Percentiles rank a stretch among this genome's conserved stretches.
Conservation (phyloP, 1,139 yeast species). For the Debaryomyces udenii region DNA sequence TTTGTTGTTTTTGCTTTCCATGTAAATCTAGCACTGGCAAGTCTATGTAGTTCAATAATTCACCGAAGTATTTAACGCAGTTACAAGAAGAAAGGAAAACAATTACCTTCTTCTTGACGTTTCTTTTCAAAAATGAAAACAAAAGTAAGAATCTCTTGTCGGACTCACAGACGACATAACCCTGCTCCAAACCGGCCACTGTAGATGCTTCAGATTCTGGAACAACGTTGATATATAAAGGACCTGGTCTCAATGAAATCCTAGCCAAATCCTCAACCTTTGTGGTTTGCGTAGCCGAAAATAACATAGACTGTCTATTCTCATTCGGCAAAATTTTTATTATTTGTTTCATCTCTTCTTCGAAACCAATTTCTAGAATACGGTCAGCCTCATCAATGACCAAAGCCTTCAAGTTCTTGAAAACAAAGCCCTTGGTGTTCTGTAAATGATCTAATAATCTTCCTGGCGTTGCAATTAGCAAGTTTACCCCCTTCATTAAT, state of each 20-base stretch:
- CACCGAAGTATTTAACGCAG: conserved; percentile 95
- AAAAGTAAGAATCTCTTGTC: conserved; percentile 89
- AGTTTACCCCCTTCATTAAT: conserved; percentile 87
- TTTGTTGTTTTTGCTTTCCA: conserved; percentile 98
- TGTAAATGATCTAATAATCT: conserved; percentile 94
- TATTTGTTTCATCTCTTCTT: conserved; percentile 97
- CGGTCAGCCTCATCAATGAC: conserved; percentile 97
- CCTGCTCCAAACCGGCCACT: conserved; percentile 96
- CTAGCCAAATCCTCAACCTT: conserved; percentile 98
- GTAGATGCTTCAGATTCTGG: conserved; percentile 83
- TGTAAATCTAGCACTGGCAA: conserved; percentile 94
- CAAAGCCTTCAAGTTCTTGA: conserved; percentile 90
- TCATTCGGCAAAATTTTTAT: conserved; percentile 91
- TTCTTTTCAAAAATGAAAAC: conserved; percentile 91
- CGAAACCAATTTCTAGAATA: conserved; percentile 95
- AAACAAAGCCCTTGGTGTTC: conserved; percentile 91
- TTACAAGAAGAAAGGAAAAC: conserved; percentile 96
- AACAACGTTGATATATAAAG: conserved; percentile 92
- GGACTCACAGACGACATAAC: conserved; percentile 95
- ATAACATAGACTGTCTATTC: conserved; percentile 94
- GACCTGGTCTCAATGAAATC: conserved; percentile 93
- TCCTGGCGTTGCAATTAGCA: conserved; percentile 96
- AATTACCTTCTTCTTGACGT: conserved; percentile 85
- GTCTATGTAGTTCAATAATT: conserved; percentile 90
- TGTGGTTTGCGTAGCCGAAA: conserved; percentile 98